Evolutionary conservation across 1,284 basidiomycete genomes (phyloP).

Genomic region (Chiua sp.): DNA sequence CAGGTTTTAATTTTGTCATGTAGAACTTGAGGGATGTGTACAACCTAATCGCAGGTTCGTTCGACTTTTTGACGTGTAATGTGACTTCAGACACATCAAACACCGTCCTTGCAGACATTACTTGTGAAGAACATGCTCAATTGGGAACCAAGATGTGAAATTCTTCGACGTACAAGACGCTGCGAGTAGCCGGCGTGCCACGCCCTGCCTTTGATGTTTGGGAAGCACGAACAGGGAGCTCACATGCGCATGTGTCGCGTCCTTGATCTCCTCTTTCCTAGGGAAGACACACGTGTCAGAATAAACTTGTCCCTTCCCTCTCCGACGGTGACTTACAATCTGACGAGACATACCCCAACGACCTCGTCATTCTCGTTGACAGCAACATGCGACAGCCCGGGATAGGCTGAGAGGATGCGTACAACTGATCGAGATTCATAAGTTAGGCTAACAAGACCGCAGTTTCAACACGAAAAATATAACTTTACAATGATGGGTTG

Average conservation of each 20-base stretch:
- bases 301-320: background rate
- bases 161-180: conserved; percentile 4
- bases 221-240: conserved; percentile 8
- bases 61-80: conserved; percentile 8
- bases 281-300: background rate
- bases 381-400: conserved; percentile 11
- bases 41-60: conserved; percentile 12
- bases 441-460: background rate
- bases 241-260: conserved; percentile 9
- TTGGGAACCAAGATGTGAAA: no score
- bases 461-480: background rate
- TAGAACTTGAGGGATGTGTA: conserved; percentile 12
- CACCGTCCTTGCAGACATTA: conserved; percentile 4
- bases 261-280: conserved; percentile 8
- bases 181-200: conserved; percentile 7
- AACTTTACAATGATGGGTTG: conserved; percentile 4
- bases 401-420: conserved; percentile 5
- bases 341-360: conserved; percentile 14
- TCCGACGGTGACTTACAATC: conserved; percentile 6
- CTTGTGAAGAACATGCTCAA: conserved; percentile 3
- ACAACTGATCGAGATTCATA: background rate
- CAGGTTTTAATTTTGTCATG: background rate
- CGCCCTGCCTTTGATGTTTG: conserved; percentile 8
- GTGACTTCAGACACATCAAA: conserved; percentile 10
- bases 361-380: conserved; percentile 4